Evolutionary conservation across 768 basidiomycete species (phyloP).

Genomic region (Trametes meyenii): DNA sequence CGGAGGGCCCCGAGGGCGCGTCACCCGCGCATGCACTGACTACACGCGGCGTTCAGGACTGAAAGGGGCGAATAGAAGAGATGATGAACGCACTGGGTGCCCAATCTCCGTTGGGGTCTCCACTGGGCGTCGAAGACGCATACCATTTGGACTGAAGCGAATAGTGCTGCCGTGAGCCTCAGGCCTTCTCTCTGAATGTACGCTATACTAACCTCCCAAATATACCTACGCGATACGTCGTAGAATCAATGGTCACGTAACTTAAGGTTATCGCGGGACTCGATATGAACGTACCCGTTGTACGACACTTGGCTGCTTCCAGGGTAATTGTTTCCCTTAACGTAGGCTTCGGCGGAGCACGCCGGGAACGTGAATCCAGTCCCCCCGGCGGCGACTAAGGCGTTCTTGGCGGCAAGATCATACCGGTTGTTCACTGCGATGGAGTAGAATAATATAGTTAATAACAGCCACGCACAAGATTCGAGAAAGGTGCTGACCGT

Average conservation of each 20-base stretch:
- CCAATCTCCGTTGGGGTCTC: conserved; percentile 60
- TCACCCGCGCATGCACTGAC: conserved; percentile 57
- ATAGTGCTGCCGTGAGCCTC: neutral
- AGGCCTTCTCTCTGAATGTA: neutral
- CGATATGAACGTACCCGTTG: conserved; percentile 47
- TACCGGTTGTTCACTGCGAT: conserved; percentile 55
- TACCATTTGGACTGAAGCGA: conserved; percentile 61
- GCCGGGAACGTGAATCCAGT: conserved; percentile 67
- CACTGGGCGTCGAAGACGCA: conserved; percentile 49
- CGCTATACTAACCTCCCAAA: conserved; percentile 55
- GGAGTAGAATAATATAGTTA: neutral
- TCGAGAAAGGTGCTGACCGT: conserved; percentile 33
- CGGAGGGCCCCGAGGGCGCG: conserved; percentile 29
- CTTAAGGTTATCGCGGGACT: neutral
- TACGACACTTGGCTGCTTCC: conserved; percentile 57
- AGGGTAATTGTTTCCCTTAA: conserved; percentile 50
- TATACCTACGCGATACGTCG: conserved; percentile 48
- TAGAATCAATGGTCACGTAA: conserved; percentile 11
- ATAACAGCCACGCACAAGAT: neutral
- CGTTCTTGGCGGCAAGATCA: conserved; percentile 62
- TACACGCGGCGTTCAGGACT: conserved; percentile 24
- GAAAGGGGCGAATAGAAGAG: neutral
- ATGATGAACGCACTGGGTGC: conserved; percentile 52
- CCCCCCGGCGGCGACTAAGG: conserved; percentile 62
- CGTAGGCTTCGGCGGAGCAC: conserved; percentile 59